Percentiles rank a stretch among this genome's conserved stretches.
These are phyloP conservation scores for Deinandra increscens DNA, from an alignment of 129 eudicot genomes.

Conservation along the genomic window DNA sequence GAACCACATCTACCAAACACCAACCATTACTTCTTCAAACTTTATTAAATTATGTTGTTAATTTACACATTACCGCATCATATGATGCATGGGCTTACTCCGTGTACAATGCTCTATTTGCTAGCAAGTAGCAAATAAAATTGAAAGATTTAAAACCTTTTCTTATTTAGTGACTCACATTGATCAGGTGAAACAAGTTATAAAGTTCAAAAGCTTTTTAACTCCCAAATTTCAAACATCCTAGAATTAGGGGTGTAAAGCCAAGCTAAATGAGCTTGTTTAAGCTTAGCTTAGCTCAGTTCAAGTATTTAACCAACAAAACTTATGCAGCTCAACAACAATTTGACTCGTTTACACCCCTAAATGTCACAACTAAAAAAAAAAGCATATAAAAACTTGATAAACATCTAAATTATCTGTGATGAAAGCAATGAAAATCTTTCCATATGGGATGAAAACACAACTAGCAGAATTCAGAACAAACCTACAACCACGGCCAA, in stretches of 20 bases:
- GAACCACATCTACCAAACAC: not conserved
- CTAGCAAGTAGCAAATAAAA: too few relatives aligned
- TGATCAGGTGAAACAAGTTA: not conserved
- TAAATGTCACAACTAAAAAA: not conserved
- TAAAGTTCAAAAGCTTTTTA: not conserved
- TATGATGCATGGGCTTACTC: not conserved
- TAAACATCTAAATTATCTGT: not conserved
- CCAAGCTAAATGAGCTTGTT: too few relatives aligned
- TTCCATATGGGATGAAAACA: not conserved
- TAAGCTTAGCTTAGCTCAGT: too few relatives aligned
- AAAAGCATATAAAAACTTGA: not conserved
- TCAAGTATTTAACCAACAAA: too few relatives aligned
- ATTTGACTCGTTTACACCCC: too few relatives aligned
- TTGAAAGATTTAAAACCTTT: too few relatives aligned
- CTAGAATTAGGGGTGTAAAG: not conserved
- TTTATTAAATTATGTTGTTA: not conserved
- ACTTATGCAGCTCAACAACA: too few relatives aligned
- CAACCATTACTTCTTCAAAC: not conserved
- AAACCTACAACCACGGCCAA: slow-evolving; percentile 73
- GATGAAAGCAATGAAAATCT: not conserved
- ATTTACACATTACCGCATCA: not conserved
- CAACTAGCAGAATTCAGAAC: slow-evolving; percentile 7
- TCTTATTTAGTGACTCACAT: not conserved
- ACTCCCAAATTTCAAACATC: not conserved
- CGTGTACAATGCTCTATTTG: not conserved